A percentile compares a stretch with the other conserved stretches of the same genome.
Evolutionary conservation across 768 basidiomycete species (phyloP).

Genomic region (Tylopilus cervinicoccineus): DNA sequence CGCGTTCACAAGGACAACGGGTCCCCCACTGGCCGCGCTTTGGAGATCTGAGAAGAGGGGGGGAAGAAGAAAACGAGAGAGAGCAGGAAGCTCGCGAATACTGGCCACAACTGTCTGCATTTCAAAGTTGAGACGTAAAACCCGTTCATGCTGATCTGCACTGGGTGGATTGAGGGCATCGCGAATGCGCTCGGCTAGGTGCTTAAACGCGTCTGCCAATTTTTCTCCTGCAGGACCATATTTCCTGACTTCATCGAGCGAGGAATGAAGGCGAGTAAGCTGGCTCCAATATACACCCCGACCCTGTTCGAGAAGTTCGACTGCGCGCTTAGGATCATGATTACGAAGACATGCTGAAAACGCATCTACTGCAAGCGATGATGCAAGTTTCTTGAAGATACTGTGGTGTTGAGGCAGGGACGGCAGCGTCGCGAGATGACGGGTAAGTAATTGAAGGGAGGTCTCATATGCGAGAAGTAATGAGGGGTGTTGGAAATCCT

Average conservation of each 20-base stretch:
- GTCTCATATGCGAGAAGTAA: not conserved
- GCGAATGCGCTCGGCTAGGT: not conserved
- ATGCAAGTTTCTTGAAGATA: no score
- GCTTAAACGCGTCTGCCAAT: not conserved
- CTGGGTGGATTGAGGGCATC: not conserved
- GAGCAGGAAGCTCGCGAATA: not conserved
- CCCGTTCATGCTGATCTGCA: not conserved
- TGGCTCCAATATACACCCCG: not conserved
- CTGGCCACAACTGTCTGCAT: not conserved
- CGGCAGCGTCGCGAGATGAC: not conserved
- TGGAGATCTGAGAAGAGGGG: not conserved
- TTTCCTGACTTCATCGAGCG: not conserved
- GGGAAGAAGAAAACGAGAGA: not conserved
- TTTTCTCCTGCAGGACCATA: not conserved
- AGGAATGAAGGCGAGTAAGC: not conserved
- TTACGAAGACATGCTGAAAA: not conserved
- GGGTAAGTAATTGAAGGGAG: not conserved
- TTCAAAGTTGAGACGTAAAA: not conserved
- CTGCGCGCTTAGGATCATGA: not conserved
- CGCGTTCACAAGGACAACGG: not conserved
- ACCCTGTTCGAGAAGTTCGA: not conserved
- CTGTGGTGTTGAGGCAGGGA: not conserved
- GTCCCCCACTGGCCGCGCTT: not conserved
- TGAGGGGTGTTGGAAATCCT: not conserved
- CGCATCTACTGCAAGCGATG: not conserved